Base-by-base conservation (phyloP, 83 land plant genomes). In the Thuja plicata region DNA sequence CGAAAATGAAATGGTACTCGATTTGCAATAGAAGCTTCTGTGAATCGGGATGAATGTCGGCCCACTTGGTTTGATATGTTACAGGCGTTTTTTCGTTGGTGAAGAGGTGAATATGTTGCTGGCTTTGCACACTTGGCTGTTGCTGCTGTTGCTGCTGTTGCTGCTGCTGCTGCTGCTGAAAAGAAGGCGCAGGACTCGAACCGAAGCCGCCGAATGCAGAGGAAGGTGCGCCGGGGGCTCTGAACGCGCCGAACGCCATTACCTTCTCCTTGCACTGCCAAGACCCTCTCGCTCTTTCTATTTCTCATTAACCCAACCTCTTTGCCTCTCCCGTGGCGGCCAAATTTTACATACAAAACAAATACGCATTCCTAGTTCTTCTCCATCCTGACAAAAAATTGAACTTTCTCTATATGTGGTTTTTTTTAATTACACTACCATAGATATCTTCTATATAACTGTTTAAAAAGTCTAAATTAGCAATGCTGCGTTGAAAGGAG, bases 11-110 rank as follows among this genome's bases (percentile, higher is more conserved):
- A 78, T 87, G 93, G 70, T 88, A 98, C 99, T 98, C 99, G 87
- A 98, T 94, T 48, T 94, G 93, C 30, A 94, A 92, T 7, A 98
- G 92, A 30, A 95, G 35, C 40, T 96, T 95, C 93, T 97, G 99
- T 16, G 99, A 97, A 66, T 98, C 99, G 11, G 99, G 96, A 78
- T 97, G 99, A 60, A 98, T 94, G 89, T 98, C 99, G 8, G 94
- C 91, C 99, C 98, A 98, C 88, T 96, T 98, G 87, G 98, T 95
- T 52, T 95, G 92, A 82, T 96, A 97, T 45, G 92, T 91, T n/a
- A 98, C 95, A 8, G 99, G 99, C 66, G 94, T 85, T 86, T 91
- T 94, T 6, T 97, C 98, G 3, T 89, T 95, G 3, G 96, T 98
- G 76, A 94, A 90, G 57, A 96, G 93, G 88, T 89, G 94, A 74